phyloP scores from a whole-genome alignment of 305 asterid species.

The Caryopteris hybrid region DNA sequence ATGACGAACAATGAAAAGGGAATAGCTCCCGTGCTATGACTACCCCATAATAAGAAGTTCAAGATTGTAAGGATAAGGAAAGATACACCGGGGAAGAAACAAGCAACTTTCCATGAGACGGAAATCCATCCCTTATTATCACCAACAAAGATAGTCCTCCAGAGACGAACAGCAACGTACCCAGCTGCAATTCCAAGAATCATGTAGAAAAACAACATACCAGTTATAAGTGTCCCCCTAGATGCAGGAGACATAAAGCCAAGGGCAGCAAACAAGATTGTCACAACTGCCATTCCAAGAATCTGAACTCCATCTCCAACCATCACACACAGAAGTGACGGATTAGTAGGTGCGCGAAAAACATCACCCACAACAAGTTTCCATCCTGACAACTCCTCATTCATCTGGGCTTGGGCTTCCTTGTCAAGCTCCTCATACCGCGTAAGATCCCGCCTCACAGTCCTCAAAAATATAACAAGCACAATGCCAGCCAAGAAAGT shows the following conservation, averaged over 20 bases:
- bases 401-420: conserved; percentile 61
- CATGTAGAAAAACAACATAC: conserved; percentile 67
- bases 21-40: conserved; percentile 75
- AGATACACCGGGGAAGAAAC: conserved; percentile 67
- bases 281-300: conserved; percentile 63
- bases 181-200: conserved; percentile 70
- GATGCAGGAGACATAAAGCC: conserved; percentile 88
- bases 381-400: conserved; percentile 56
- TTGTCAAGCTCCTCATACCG: conserved; percentile 53
- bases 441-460: conserved; percentile 53
- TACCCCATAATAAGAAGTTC: conserved; percentile 69
- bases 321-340: conserved; percentile 59
- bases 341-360: conserved; percentile 53
- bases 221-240: conserved; percentile 59
- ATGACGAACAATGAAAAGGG: conserved; percentile 53
- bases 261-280: conserved; percentile 62
- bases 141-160: conserved; percentile 56
- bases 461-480: conserved; percentile 50
- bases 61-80: conserved; percentile 51
- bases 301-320: conserved; percentile 72
- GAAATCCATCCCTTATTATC: conserved; percentile 60
- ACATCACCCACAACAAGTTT: conserved; percentile 67
- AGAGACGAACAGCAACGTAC: conserved; percentile 60
- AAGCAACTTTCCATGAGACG: conserved; percentile 54
- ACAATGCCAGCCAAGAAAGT: conserved; percentile 59